Base-by-base conservation (phyloP, 768 basidiomycete species). In the Lepiota brunneoincarnata region DNA sequence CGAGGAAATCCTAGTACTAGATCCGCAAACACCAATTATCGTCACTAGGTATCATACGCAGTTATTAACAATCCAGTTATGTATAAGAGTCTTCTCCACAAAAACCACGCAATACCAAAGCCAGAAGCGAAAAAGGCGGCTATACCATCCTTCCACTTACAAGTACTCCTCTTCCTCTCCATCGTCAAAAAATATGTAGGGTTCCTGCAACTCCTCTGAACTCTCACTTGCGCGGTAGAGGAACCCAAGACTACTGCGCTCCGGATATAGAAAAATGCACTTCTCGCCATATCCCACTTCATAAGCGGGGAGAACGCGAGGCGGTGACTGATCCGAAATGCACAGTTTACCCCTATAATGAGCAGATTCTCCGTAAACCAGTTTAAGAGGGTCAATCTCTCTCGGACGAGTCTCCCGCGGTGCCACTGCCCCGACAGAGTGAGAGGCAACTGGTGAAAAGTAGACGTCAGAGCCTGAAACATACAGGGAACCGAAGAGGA, bases 141-240 rank as follows among this genome's bases (percentile, higher is more conserved):
- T 4, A 31, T 31, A 31, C 11, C 31, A 31, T 31, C 31, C n/a
- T n/a, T n/a, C n/a, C n/a, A n/a, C n/a, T 31, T 31, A 10, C 31
- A 9, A 31, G 7, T 31, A 31, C 3, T 31, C 7, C 6, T 31
- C 7, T 7, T 28, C 31, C 31, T 31, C 31, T 31, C 24, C 31
- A 24, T 14, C 6, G 2, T 4, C 23, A n/a, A 24, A 18, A 15
- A 54, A 31, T 18, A 20, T 20, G 28, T 54, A 54, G 2, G 52
- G 52, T 35, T 54, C 52, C 34, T 39, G 28, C 24, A 54, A 18
- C n/a, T 54, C 52, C 1, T 54, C 52, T 23, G 14, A n/a, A 28
- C 6, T 46, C 24, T 26, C 31, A 28, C 52, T 46, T 6, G 40
- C 26, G 31, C 46, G 44, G 31, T 54, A 54, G 15, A 24, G 45